Evolutionary conservation across 768 basidiomycete species (phyloP), one percentile per base, ranked within the genome.

Genomic region (Amyloporia xantha): DNA sequence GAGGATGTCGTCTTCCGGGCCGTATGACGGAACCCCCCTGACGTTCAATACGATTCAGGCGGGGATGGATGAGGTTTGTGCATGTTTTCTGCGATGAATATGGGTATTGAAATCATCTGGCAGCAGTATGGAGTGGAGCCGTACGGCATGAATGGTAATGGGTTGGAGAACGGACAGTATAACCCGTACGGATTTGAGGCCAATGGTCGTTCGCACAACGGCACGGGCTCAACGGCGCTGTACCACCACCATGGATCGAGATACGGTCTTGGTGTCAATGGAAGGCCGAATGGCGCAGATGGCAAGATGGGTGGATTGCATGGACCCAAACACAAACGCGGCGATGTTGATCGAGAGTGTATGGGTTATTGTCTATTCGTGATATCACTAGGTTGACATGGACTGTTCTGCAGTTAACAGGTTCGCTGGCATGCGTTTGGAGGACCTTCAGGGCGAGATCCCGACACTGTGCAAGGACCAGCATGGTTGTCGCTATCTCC

Each of bases 401-500:
- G 19, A 49, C n/a, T 43, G 4, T 38, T 6, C 26, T 45, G 0
- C 47, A 93, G 93, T 94, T 68, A 99, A 99, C 71, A 86, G 96
- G 4, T 99, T 97, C 64, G 86, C 95, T 25, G 95, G 95, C 5
- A 94, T 92, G 25, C 84, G 93, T 37, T 74, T 99, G 47, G 96
- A 99, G 63, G 96, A 99, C 60, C 71, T 99, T 20, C 85, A 88
- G 56, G 95, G 95, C 50, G 95, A 99, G 67, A 95, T 99, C 51
- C 82, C 92, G 12, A 74, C 81, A 1, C 69, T 99, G 15, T 98
- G 96, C 80, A 98, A 98, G 66, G 96, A 99, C 67, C 96, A 99
- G 67, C 95, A 98, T 66, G 96, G 96, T 2, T 99, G 96, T 63
- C 82, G 96, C 28, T 99, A 97, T 64, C 71, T 99, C 49, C 96